Base-by-base conservation (phyloP, 2,329 filamentous ascomycete species). In the Emericellopsis atlantica region DNA sequence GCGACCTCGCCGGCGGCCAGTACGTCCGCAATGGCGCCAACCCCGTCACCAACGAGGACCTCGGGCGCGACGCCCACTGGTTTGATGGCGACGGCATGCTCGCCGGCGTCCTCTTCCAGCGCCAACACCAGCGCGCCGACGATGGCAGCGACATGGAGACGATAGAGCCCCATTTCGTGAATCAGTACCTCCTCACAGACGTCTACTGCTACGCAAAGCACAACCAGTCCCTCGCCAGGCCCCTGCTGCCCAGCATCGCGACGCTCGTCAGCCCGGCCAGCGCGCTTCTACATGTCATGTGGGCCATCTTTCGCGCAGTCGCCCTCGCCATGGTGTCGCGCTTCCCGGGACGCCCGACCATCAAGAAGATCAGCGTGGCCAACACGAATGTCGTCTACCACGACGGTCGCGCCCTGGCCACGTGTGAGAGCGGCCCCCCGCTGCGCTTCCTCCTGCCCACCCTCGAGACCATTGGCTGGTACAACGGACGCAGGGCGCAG, bases 51-150 rank as follows among this genome's bases (percentile, higher is more conserved):
- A 78, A 83, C 43, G 63, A 72, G 18, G 72, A 81, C 41, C 54
- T 75, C 3, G 70, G 69, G 32, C 67, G 77, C 46, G 76, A 81
- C 51, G 70, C 76, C 8, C 81, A 85, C 52, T 84, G 79, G 79
- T 85, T 85, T 45, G 81, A 85, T 48, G 81, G 81, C 26, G 80
- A 85, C 53, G 81, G 81, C 5, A 85, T 85, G 81, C 70, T 85
- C 10, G 74, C 74, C 24, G 81, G 81, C 2, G 79, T 85, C 0
- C 65, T 66, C 15, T 85, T 82, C 52, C 62, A 62, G 23, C 62
- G 62, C 21, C 40, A 23, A 3, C 57, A 58, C 3, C 56, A 59
- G 6, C 53, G 66, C 4, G 33, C 43, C 7, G 42, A 16, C 0
- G 55, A 64, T 3, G 26, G 26, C 26, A 29, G 26, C 26, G 26